Evolutionary conservation across 192 early-diverging fungal species (phyloP).

Genomic region (Gorgonomyces haynaldii): DNA sequence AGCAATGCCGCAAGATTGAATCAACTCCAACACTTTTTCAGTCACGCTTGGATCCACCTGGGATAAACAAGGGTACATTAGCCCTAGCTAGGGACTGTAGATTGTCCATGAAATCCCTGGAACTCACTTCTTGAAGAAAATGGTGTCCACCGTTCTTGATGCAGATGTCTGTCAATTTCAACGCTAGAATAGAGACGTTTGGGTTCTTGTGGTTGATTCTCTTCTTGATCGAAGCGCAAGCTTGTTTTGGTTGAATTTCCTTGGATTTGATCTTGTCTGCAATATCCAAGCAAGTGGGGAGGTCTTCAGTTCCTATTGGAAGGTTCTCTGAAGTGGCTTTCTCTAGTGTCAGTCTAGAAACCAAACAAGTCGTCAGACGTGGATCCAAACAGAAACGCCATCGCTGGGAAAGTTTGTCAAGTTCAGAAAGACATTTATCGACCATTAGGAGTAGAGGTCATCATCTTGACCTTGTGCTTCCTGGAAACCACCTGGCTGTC

Average conservation of each 20-base stretch:
- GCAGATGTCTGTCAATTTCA: constrained; percentile 79
- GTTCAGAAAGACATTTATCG: too few relatives aligned
- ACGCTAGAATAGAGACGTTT: constrained; percentile 80
- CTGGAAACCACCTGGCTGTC: constrained; percentile 6
- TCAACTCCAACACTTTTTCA: constrained; percentile 55
- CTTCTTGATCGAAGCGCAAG: constrained; percentile 61
- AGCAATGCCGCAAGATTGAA: constrained; percentile 85
- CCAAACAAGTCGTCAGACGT: too few relatives aligned
- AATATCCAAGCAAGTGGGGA: constrained; percentile 75
- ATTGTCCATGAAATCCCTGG: constrained; percentile 82
- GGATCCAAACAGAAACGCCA: too few relatives aligned
- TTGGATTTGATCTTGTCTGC: constrained; percentile 88
- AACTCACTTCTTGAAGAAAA: constrained; percentile 76
- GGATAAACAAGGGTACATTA: constrained; percentile 28
- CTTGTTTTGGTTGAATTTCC: constrained; percentile 55
- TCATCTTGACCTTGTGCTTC: constrained; percentile 60
- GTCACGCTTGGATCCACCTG: constrained; percentile 57
- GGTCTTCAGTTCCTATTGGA: constrained; percentile 74
- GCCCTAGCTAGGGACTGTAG: constrained; percentile 49
- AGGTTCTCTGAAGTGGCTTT: constrained; percentile 84
- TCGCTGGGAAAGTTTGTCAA: too few relatives aligned
- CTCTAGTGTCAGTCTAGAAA: too few relatives aligned
- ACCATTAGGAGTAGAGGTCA: constrained; percentile 70
- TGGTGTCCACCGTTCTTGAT: constrained; percentile 89
- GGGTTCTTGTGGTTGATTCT: constrained; percentile 82